phyloP scores from a whole-genome alignment of 805 yeast genomes.

The Yarrowia sp. region DNA sequence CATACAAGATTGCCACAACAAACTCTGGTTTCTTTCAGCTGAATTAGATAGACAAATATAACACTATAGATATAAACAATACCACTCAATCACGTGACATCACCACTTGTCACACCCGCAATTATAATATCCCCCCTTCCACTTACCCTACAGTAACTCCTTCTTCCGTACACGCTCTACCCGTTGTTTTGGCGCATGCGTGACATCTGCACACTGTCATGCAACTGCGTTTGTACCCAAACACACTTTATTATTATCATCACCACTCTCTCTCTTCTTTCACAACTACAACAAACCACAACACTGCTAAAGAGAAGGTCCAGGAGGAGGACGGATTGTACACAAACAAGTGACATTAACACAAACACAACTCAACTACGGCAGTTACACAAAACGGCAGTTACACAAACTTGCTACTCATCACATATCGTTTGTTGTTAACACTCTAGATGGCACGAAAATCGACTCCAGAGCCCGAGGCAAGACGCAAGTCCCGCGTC shows the following conservation, averaged over 20 bases:
- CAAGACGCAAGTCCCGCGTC: background rate
- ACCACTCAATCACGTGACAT: too few relatives aligned
- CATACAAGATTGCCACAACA: too few relatives aligned
- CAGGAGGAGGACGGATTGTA: too few relatives aligned
- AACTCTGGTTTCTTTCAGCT: too few relatives aligned
- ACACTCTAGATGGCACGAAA: background rate
- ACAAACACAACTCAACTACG: background rate
- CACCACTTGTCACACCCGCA: too few relatives aligned
- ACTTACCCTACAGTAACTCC: too few relatives aligned
- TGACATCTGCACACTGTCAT: background rate
- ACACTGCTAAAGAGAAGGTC: background rate
- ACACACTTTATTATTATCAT: constrained; percentile 8
- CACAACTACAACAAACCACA: background rate
- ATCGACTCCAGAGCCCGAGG: constrained; percentile 8
- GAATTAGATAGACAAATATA: too few relatives aligned
- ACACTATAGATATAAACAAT: too few relatives aligned
- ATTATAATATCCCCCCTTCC: too few relatives aligned
- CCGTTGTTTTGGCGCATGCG: constrained; percentile 22
- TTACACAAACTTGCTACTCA: too few relatives aligned
- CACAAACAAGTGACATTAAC: background rate
- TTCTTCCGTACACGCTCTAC: background rate
- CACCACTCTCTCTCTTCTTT: background rate
- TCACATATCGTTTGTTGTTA: too few relatives aligned
- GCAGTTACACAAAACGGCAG: background rate
- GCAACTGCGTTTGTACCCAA: constrained; percentile 16